These are phyloP conservation scores for Phytophthora fragariae DNA, from an alignment of 352 stramenopile genomes.

Conservation along the genomic window DNA sequence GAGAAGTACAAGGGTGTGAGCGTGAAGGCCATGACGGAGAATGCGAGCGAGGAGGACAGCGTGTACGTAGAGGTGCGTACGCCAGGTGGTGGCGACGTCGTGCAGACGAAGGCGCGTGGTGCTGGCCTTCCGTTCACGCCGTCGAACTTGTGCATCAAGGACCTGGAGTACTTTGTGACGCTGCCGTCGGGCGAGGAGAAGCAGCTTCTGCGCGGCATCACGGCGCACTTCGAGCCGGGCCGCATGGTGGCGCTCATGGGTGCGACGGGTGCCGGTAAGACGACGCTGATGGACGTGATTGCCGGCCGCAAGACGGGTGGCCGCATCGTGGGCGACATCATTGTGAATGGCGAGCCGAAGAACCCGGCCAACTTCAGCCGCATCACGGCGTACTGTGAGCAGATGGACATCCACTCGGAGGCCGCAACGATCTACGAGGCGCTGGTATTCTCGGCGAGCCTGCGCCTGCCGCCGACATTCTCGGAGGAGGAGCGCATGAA, in stretches of 20 bases:
- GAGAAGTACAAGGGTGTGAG: constrained; percentile 57
- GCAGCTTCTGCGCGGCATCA: constrained; percentile 54
- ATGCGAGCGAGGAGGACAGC: constrained; percentile 30
- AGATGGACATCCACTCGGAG: no score
- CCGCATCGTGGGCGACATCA: constrained; percentile 82
- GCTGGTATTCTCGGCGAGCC: no score
- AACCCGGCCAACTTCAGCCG: no score
- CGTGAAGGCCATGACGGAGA: constrained; percentile 44
- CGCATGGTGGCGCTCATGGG: no score
- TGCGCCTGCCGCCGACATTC: no score
- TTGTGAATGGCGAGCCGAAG: constrained; percentile 61
- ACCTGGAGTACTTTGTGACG: constrained; percentile 68
- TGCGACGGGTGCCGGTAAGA: no score
- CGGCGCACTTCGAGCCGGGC: no score
- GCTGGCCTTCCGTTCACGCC: constrained; percentile 50
- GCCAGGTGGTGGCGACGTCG: constrained; percentile 34
- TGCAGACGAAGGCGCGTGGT: not conserved
- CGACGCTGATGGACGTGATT: no score
- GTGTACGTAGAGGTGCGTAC: constrained; percentile 47
- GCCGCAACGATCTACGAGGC: no score
- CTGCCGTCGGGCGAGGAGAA: constrained; percentile 65
- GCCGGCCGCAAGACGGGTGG: no score
- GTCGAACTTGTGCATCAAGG: constrained; percentile 55
- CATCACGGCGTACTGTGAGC: no score
- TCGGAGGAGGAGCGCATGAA: constrained; percentile 36